Evolutionary conservation across 345 rosid species (phyloP).

Genomic region (Turnera subulata): DNA sequence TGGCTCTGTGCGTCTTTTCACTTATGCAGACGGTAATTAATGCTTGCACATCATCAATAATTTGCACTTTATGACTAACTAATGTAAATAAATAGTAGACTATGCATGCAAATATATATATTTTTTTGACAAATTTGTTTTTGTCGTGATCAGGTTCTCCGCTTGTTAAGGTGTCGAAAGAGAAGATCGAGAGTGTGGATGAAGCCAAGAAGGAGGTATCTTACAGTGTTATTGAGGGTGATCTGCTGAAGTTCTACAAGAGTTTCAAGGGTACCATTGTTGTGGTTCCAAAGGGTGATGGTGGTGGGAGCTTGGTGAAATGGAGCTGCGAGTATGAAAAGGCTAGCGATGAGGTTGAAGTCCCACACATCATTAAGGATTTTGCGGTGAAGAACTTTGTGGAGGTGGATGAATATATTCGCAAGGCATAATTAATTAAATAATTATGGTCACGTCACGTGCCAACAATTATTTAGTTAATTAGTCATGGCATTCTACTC

Average conservation of each 20-base stretch:
- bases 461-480: too few species aligned
- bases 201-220: constrained; percentile 42
- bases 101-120: too few species aligned
- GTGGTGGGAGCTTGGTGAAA: constrained; percentile 58
- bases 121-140: background rate
- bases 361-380: constrained; percentile 67
- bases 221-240: constrained; percentile 72
- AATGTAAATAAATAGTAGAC: too few species aligned
- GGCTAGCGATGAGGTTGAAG: constrained; percentile 61
- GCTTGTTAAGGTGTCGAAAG: constrained; percentile 60
- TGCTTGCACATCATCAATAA: too few species aligned
- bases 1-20: constrained; percentile 70
- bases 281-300: constrained; percentile 56
- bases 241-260: constrained; percentile 73
- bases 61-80: too few species aligned
- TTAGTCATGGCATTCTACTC: too few species aligned
- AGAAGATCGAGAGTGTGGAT: constrained; percentile 67
- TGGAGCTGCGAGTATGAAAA: constrained; percentile 79
- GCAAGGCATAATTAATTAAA: constrained; percentile 22
- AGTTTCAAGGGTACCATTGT: constrained; percentile 50
- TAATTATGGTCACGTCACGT: background rate
- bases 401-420: constrained; percentile 64
- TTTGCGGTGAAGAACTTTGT: constrained; percentile 66
- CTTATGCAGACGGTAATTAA: constrained; percentile 58
- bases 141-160: constrained; percentile 69